A percentile compares a stretch with the other conserved stretches of the same genome.
Conservation (phyloP, 1,139 yeast genomes). For the Arxiozyma bovina region DNA sequence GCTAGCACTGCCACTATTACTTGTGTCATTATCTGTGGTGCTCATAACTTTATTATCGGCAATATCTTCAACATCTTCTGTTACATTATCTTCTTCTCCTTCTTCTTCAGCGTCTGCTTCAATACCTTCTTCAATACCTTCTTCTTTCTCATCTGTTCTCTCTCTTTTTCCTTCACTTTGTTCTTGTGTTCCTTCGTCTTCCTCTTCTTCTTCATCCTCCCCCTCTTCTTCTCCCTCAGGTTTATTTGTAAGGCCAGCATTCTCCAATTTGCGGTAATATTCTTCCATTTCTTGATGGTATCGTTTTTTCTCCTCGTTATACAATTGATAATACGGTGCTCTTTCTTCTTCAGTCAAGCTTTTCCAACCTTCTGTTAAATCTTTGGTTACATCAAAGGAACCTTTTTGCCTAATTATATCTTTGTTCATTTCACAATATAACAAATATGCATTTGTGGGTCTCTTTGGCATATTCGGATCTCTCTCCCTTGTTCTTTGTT, state of each 20-base stretch:
- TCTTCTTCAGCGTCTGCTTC: neutral
- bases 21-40: neutral
- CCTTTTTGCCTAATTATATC: constrained; percentile 57
- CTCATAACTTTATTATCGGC: neutral
- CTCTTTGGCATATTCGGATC: constrained; percentile 83
- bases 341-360: constrained; percentile 58
- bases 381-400: constrained; percentile 58
- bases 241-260: constrained; percentile 11
- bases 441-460: constrained; percentile 81
- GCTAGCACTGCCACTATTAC: neutral
- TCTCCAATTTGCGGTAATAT: constrained; percentile 9
- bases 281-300: constrained; percentile 62
- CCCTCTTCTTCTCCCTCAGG: constrained; percentile 9
- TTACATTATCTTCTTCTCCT: neutral
- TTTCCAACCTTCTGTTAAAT: constrained; percentile 84
- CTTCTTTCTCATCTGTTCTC: constrained; percentile 7
- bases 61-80: neutral
- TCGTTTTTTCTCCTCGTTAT: constrained; percentile 71
- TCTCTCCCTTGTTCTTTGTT: constrained; percentile 33
- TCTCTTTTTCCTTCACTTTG: neutral
- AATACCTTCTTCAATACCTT: neutral
- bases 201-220: constrained; percentile 15
- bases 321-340: constrained; percentile 66
- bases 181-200: neutral
- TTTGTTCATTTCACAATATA: constrained; percentile 80